Evolutionary conservation across 139 green algal species (phyloP), one percentile per base, ranked within the genome.

Genomic region (Raphidocelis subcapitata): DNA sequence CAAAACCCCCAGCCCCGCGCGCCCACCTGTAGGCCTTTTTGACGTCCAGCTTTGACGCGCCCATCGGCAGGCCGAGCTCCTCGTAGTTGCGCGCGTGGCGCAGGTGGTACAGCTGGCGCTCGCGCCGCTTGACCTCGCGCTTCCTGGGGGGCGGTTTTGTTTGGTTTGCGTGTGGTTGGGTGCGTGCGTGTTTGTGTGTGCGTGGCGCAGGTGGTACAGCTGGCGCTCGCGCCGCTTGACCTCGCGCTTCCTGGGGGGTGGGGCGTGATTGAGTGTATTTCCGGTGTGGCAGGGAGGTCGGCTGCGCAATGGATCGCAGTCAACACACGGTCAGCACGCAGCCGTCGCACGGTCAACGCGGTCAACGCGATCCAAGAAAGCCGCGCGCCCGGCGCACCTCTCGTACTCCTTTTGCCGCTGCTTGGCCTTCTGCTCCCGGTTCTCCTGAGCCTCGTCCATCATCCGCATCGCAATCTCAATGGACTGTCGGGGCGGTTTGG

Each of bases 401-500:
- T 93, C 91, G 75, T 96, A 96, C 77, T 94, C 88, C 84, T 91
- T 91, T 26, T 86, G 69, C 41, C 91, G 84, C 81, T 97, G 90
- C 84, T 95, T 94, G 10, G 28, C 31, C 76, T 96, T 96, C 77
- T 96, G 91, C 72, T 94, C 90, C 72, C 67, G 77, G 65, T 93
- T 93, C 8, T 91, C 84, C 10, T 92, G 73, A 1, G 86, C 86
- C 69, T 92, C 86, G 29, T 84, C 78, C 59, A 97, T 96, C 80
- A 96, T 87, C 0, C 73, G 79, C 56, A 85, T 57, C 12, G 87
- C 89, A 23, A 61, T 75, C 47, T 91, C 88, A 33, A 91, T 85
- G 49, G 86, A n/a, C n/a, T n/a, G n/a, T n/a, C n/a, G n/a, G n/a
- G n/a, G n/a, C n/a, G n/a, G n/a, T n/a, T n/a, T n/a, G n/a, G n/a